Evolutionary conservation across 345 rosid genomes (phyloP).

Genomic region (Arabidopsis suecica): DNA sequence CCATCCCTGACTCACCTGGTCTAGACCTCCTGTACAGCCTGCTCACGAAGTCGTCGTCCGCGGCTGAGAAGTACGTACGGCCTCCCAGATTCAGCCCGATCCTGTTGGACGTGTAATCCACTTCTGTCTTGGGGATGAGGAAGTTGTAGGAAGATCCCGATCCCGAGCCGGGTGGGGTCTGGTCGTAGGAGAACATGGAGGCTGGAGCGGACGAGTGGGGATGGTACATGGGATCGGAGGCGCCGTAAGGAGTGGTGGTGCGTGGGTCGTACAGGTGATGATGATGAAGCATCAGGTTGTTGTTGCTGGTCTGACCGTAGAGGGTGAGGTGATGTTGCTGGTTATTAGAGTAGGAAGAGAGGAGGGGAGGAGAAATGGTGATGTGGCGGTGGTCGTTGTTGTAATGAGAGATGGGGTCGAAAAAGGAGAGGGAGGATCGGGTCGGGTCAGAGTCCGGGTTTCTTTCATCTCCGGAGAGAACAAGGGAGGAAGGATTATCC

Average conservation of each 20-base stretch:
- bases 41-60: conserved; percentile 89
- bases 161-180: not conserved
- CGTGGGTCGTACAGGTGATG: conserved; percentile 55
- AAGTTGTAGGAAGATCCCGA: conserved; percentile 35
- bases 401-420: conserved; percentile 31
- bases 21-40: conserved; percentile 83
- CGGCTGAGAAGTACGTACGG: conserved; percentile 87
- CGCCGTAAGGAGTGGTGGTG: conserved; percentile 40
- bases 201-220: conserved; percentile 40
- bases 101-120: conserved; percentile 60
- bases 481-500: conserved; percentile 67
- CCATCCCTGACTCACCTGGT: conserved; percentile 59
- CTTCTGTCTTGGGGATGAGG: conserved; percentile 76
- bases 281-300: conserved; percentile 45
- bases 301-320: conserved; percentile 24
- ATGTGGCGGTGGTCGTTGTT: conserved; percentile 46
- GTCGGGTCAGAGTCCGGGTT: conserved; percentile 53
- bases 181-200: conserved; percentile 59
- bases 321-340: conserved; percentile 27
- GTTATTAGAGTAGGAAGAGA: conserved; percentile 38
- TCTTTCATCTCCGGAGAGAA: conserved; percentile 47
- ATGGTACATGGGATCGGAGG: conserved; percentile 46
- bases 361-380: conserved; percentile 39
- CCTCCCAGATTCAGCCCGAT: conserved; percentile 93
- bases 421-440: conserved; percentile 57